Conservation (phyloP, 768 basidiomycete genomes). For the Phylloporus sp. region DNA sequence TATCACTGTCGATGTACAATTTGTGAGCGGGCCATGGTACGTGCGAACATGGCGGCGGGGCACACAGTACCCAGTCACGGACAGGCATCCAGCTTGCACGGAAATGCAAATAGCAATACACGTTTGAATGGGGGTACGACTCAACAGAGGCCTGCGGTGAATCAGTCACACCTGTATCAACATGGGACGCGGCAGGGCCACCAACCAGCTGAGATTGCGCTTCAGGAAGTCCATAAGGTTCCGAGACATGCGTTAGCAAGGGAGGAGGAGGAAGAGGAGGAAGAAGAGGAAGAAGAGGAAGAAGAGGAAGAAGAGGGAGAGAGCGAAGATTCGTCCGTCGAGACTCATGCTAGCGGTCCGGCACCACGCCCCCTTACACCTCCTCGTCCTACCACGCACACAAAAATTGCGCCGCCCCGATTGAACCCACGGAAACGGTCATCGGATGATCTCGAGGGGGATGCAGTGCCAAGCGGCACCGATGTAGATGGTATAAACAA, state of each 20-base stretch:
- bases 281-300: slow-evolving; percentile 26
- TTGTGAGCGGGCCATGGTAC: slow-evolving; percentile 62
- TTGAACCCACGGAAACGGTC: slow-evolving; percentile 33
- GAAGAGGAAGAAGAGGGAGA: slow-evolving; percentile 23
- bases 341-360: not conserved
- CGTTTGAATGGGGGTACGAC: not conserved
- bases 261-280: slow-evolving; percentile 25
- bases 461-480: slow-evolving; percentile 3
- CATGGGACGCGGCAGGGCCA: slow-evolving; percentile 11
- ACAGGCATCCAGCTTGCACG: slow-evolving; percentile 10
- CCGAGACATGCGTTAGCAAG: slow-evolving; percentile 19
- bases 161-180: slow-evolving; percentile 3
- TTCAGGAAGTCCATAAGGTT: slow-evolving; percentile 22
- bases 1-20: slow-evolving; percentile 73
- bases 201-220: slow-evolving; percentile 20
- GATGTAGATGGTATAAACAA: not conserved
- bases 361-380: slow-evolving; percentile 7
- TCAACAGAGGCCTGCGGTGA: slow-evolving; percentile 4
- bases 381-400: not conserved
- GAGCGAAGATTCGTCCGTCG: slow-evolving; percentile 21
- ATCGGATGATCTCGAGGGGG: slow-evolving; percentile 36
- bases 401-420: slow-evolving; percentile 11
- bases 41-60: slow-evolving; percentile 44
- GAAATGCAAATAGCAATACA: not conserved
- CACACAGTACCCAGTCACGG: slow-evolving; percentile 32